Evolutionary conservation across 306 rosid species (phyloP), one percentile per base, ranked within the genome.

Genomic region (Crotalaria pallida): DNA sequence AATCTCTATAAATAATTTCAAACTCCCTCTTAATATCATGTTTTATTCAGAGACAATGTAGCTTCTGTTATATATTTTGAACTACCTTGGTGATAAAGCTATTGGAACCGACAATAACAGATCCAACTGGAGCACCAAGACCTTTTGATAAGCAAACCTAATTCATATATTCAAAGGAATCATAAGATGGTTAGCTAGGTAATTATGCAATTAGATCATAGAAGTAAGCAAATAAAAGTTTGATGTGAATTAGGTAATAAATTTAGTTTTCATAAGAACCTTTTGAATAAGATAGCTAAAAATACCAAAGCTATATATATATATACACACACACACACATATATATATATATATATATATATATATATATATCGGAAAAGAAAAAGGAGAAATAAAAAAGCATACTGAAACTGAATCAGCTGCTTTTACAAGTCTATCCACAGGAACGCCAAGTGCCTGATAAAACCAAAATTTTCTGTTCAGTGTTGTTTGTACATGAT

Each of bases 401-500:
- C 77, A 38, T 69, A 80, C 80, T 7, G 80, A 93, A 69, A 86
- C 96, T 4, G 98, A 87, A 85, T 94, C 98, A 69, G 98, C 98
- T 2, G 95, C 97, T 73, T 81, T 86, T 63, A 90, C 92, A 55
- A 94, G 95, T 84, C 96, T 87, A 77, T 79, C 64, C 75, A 88
- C 91, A 50, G 95, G 95, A 86, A 94, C 88, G 8, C 96, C 92
- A 33, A 94, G 97, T 67, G 98, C 96, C 98, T 94, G 88, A 43
- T n/a, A 69, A 80, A 60, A 68, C 56, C 65, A 62, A 67, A 68
- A 51, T 0, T 22, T 75, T 55, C 47, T 44, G 34, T 47, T 78
- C 68, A 78, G 60, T 21, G 13, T 19, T 4, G 57, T 45, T 55
- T 29, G 50, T 24, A 17, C 29, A 33, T 24, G 26, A 26, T 11